These are phyloP conservation scores for Yamadazyma taylorii DNA, from an alignment of 1,139 yeast genomes.

Conservation along the genomic window DNA sequence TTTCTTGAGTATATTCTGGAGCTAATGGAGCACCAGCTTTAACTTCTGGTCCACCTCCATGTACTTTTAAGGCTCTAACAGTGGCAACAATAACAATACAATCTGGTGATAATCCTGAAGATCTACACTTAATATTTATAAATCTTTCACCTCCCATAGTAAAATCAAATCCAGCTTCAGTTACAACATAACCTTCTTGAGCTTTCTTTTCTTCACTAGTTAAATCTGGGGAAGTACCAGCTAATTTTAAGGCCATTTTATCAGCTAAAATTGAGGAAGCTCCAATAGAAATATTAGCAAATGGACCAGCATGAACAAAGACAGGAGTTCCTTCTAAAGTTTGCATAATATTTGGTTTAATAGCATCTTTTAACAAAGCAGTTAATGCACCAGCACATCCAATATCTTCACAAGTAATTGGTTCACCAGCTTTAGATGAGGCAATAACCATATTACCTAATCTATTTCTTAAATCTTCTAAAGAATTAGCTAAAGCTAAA, in stretches of 20 bases:
- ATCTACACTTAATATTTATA: constrained; percentile 93
- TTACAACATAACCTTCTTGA: constrained; percentile 87
- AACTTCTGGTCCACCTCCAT: constrained; percentile 98
- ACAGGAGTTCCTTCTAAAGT: constrained; percentile 98
- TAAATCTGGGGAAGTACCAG: constrained; percentile 61
- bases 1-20: constrained; percentile 80
- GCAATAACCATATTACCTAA: constrained; percentile 92
- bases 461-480: constrained; percentile 85
- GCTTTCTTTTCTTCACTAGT: constrained; percentile 52
- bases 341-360: constrained; percentile 97
- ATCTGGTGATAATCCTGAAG: constrained; percentile 89
- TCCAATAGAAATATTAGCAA: constrained; percentile 96
- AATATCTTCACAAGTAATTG: constrained; percentile 92
- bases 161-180: constrained; percentile 98
- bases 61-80: constrained; percentile 93
- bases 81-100: constrained; percentile 96
- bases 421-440: constrained; percentile 76
- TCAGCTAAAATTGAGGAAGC: constrained; percentile 95
- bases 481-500: constrained; percentile 80
- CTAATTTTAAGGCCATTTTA: constrained; percentile 89
- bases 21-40: constrained; percentile 94
- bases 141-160: constrained; percentile 99
- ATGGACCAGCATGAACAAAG: constrained; percentile 97
- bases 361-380: constrained; percentile 93
- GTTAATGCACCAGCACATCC: constrained; percentile 98